Base-by-base conservation (phyloP, 2,329 filamentous ascomycete species). In the Byssothecium circinans region DNA sequence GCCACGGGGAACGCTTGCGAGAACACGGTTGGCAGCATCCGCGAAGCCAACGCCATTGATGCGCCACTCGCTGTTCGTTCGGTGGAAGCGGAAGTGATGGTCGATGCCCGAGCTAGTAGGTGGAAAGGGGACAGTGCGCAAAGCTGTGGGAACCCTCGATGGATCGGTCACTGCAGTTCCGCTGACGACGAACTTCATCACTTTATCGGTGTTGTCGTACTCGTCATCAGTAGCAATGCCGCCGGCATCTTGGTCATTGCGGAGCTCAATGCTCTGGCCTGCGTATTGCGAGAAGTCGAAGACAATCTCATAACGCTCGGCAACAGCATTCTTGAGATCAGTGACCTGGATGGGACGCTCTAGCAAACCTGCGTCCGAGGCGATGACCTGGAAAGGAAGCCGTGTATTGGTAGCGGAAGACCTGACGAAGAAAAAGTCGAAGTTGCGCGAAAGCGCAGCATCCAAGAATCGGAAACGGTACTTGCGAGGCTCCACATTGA, bases 261-360 rank as follows among this genome's bases (percentile, higher is more conserved):
- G 68, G 14, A 77, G 58, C 14, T 69, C 70, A 49, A 82, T 62
- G 42, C 76, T 78, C 60, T 81, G 70, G 20, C 78, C 79, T 1
- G 72, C 71, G 52, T 71, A 81, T 2, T 58, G 46, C 8, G 74
- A 65, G 57, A 84, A 84, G 62, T 83, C 81, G 46, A 84, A 67
- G 14, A 83, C 73, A 27, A 83, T 68, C 54, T 84, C 81, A 54
- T 78, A 83, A 3, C 81, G 74, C 62, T 83, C 81, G 3, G 78
- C 81, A 64, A 80, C 80, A 3, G 77, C 68, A 34, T 81, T 68
- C 35, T 72, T 69, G 10, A 81, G 59, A 17, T 71, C 61, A 23
- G 67, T 69, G 3, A 70, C 65, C 12, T 63, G 55, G 3, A 79
- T 74, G 1, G 80, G 76, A 10, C 64, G 40, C 23, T 53, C 36